Evolutionary conservation across 345 rosid genomes (phyloP).

Genomic region (Eucalyptus erythrocorys): DNA sequence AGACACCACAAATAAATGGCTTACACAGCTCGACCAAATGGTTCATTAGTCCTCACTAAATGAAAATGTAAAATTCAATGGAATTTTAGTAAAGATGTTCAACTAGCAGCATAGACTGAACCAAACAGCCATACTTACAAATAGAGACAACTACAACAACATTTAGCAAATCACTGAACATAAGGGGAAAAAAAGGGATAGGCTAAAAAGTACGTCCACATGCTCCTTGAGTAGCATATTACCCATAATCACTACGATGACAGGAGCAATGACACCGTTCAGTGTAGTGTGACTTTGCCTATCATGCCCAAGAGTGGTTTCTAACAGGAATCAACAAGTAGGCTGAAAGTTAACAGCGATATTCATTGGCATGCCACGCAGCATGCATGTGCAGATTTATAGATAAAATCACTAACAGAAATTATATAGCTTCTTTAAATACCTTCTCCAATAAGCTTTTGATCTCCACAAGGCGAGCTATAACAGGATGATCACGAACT

Average conservation of each 20-base stretch:
- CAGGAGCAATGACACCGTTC: neutral
- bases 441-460: constrained; percentile 78
- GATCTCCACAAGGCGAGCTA: constrained; percentile 80
- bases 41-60: neutral
- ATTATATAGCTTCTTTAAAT: neutral
- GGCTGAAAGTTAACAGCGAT: neutral
- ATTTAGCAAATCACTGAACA: neutral
- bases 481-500: constrained; percentile 86
- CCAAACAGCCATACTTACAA: neutral
- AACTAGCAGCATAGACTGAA: neutral
- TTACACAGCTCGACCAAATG: neutral
- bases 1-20: neutral
- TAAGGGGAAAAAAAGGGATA: neutral
- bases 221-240: neutral
- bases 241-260: neutral
- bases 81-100: neutral
- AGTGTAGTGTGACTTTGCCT: neutral
- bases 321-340: neutral
- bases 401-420: neutral
- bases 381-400: neutral
- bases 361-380: neutral
- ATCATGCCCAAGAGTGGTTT: neutral
- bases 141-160: neutral
- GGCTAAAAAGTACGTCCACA: neutral
- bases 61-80: neutral